A percentile compares a stretch with the other conserved stretches of the same genome.
These are phyloP conservation scores for Trametopsis cervina DNA, from an alignment of 768 basidiomycete genomes.

Conservation along the genomic window DNA sequence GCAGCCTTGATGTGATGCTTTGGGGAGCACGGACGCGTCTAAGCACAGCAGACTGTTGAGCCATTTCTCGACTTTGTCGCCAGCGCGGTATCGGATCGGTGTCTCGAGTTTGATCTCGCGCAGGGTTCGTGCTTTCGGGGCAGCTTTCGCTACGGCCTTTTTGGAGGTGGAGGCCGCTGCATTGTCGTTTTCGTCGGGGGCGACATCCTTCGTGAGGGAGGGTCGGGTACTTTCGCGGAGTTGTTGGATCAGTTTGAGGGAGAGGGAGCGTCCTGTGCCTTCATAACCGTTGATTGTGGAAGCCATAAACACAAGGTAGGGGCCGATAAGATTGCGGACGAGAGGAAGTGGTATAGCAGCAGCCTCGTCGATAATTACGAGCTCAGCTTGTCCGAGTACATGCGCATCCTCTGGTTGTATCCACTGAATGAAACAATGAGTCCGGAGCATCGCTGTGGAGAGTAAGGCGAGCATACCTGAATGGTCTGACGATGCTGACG, in stretches of 20 bases:
- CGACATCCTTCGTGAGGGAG: constrained; percentile 59
- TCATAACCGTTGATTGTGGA: constrained; percentile 99
- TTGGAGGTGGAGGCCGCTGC: constrained; percentile 40
- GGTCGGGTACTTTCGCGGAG: constrained; percentile 87
- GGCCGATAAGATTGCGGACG: constrained; percentile 90
- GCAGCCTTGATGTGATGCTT: constrained; percentile 61
- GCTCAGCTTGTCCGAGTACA: constrained; percentile 94
- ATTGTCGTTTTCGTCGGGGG: constrained; percentile 33
- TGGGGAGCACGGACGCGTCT: constrained; percentile 65
- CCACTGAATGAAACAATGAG: constrained; percentile 49
- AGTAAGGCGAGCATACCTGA: constrained; percentile 47
- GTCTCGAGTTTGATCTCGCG: constrained; percentile 93
- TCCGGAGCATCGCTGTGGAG: background rate
- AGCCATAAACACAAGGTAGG: constrained; percentile 96
- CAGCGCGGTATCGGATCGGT: constrained; percentile 85
- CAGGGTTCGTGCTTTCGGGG: constrained; percentile 66
- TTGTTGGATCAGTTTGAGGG: constrained; percentile 95
- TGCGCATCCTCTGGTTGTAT: constrained; percentile 98
- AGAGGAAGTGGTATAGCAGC: constrained; percentile 97
- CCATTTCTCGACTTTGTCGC: constrained; percentile 93
- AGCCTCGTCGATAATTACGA: constrained; percentile 97
- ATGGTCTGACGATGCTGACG: constrained; percentile 92
- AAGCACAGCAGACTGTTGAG: constrained; percentile 86
- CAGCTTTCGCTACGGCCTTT: constrained; percentile 46
- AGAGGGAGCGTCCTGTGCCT: constrained; percentile 97